Evolutionary conservation across 176 grass and related monocot species (phyloP), one percentile per base, ranked within the genome.

Genomic region (Microstegium vimineum): DNA sequence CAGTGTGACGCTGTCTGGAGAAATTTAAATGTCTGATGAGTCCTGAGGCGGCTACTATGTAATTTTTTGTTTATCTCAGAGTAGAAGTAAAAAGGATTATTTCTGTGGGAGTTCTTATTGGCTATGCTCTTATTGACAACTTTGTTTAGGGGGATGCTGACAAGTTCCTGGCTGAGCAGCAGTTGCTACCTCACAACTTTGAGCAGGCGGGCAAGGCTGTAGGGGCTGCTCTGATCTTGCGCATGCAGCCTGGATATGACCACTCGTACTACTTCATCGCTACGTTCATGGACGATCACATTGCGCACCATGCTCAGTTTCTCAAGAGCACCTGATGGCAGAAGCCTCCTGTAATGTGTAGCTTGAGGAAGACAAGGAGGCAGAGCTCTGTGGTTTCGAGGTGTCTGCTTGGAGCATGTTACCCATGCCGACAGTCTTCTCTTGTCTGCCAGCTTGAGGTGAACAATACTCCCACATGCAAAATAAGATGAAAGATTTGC

Each of bases 251-350:
- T 14, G 93, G 91, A 52, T 99, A 99, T 8, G 97, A 99, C 81
- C 97, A 99, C 74, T 99, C 96, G 7, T 99, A 92, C 66, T 95
- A 65, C 35, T 99, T 95, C 83, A 92, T 99, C 26, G 82, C 87
- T 8, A 95, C 91, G 32, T 99, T 99, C 69, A 32, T 99, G 2
- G 93, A 93, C 14, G 93, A 94, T 62, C 93, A 99, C 85, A 99
- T 99, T 62, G 84, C 87, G 2, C 91, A 92, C 85, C 96, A 99
- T 64, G 93, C 96, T 8, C 65, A 87, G 75, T 86, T 85, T 81
- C 96, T 99, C 33, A 91, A 86, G 81, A 84, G 42, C 3, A 8
- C 20, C 27, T 92, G 75, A 85, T 49, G 60, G 26, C 22, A 1
- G 2, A 20, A 43, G 61, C 27, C 62, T 0, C 68, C 2, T 83